phyloP scores from a whole-genome alignment of 2,329 filamentous ascomycete species.

The Raffaelea arxii region DNA sequence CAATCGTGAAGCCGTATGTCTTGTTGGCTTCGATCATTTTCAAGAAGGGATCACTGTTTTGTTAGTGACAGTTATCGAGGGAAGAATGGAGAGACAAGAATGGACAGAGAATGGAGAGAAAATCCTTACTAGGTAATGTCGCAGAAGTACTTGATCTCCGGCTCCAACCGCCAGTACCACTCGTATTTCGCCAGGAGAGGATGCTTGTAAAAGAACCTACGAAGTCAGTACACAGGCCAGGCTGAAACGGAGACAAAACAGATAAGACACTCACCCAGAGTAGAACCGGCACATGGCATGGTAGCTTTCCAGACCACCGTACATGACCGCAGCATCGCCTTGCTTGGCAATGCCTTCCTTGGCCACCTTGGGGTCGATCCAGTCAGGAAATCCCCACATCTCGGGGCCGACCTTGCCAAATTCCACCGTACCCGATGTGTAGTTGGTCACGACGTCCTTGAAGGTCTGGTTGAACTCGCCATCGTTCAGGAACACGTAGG shows the following conservation, averaged over 20 bases:
- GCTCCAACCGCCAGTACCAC: conserved; percentile 99
- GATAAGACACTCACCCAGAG: conserved; percentile 61
- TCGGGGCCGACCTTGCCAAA: conserved; percentile 86
- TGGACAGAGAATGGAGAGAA: not conserved
- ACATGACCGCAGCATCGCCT: conserved; percentile 97
- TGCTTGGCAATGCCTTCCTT: conserved; percentile 96
- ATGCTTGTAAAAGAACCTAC: conserved; percentile 91
- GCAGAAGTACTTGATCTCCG: conserved; percentile 99
- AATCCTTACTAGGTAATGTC: conserved; percentile 87
- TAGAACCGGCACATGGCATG: conserved; percentile 99
- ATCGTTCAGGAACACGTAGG: conserved; percentile 97
- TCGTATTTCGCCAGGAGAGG: conserved; percentile 91
- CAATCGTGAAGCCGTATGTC: conserved; percentile 97
- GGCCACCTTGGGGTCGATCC: conserved; percentile 88
- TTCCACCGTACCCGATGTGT: conserved; percentile 80
- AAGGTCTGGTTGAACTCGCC: conserved; percentile 94
- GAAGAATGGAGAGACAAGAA: not conserved
- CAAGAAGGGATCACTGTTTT: conserved; percentile 74
- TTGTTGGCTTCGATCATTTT: conserved; percentile 93
- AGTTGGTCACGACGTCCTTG: conserved; percentile 77
- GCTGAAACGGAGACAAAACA: too few species aligned
- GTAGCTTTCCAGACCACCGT: conserved; percentile 96
- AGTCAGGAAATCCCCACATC: conserved; percentile 96
- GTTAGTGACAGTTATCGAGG: not conserved
- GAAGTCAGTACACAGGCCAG: not conserved